Conservation (phyloP, 768 basidiomycete genomes). For the Fibroporia radiculosa region DNA sequence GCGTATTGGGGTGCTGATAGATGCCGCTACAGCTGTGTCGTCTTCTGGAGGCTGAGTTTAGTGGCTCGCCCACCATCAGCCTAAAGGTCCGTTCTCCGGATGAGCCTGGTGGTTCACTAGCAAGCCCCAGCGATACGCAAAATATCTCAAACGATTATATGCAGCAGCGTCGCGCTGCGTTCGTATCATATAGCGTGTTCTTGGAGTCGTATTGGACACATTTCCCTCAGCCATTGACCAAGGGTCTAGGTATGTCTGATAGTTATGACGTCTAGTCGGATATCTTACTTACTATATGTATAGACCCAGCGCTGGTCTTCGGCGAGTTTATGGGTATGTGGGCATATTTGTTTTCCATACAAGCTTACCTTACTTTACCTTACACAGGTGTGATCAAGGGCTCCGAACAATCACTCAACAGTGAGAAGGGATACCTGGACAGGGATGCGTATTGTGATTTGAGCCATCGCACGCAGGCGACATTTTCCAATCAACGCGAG, state of each 20-base stretch:
- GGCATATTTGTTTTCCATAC: not conserved
- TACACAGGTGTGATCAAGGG: constrained; percentile 53
- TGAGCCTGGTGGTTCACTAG: not conserved
- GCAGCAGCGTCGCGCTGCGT: constrained; percentile 12
- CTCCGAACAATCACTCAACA: constrained; percentile 42
- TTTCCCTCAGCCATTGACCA: constrained; percentile 42
- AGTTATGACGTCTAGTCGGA: not conserved
- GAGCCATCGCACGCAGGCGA: constrained; percentile 43
- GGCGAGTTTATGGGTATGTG: constrained; percentile 52
- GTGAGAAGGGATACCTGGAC: constrained; percentile 33
- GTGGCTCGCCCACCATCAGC: not conserved
- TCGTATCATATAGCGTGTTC: constrained; percentile 41
- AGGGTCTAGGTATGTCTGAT: constrained; percentile 38
- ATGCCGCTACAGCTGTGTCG: constrained; percentile 32
- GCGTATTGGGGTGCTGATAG: not conserved
- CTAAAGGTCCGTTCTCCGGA: not conserved
- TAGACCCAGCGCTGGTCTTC: constrained; percentile 56
- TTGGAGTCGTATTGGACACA: constrained; percentile 49
- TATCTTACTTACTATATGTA: not conserved
- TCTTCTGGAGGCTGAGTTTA: constrained; percentile 41
- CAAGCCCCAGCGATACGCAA: not conserved
- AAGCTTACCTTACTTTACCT: not conserved
- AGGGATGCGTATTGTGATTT: constrained; percentile 36
- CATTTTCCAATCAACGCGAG: constrained; percentile 43
- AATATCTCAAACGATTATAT: constrained; percentile 16